Conservation (phyloP, 805 yeast genomes). For the Hanseniaspora singularis region DNA sequence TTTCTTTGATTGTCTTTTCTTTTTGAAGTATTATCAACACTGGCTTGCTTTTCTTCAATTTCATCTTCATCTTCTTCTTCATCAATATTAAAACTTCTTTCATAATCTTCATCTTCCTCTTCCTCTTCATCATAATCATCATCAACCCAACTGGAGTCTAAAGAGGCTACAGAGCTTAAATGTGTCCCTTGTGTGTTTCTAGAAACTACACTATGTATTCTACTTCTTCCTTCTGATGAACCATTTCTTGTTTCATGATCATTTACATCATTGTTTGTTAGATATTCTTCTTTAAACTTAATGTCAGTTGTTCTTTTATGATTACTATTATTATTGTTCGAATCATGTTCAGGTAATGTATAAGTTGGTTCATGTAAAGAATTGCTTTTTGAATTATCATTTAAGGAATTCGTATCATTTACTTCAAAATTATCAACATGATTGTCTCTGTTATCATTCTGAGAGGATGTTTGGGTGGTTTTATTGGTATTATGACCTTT, state of each 20-base stretch:
- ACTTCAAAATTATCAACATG: no score
- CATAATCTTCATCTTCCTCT: constrained; percentile 16
- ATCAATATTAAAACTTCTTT: constrained; percentile 12
- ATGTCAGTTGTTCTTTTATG: constrained; percentile 6
- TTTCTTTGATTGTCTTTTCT: not conserved
- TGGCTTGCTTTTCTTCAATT: not conserved
- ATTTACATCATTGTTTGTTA: not conserved
- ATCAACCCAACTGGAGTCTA: constrained; percentile 10
- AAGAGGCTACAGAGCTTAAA: constrained; percentile 9
- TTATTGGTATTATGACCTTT: not conserved
- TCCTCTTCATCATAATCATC: constrained; percentile 13
- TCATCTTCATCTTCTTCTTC: constrained; percentile 19
- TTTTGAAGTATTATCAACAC: not conserved
- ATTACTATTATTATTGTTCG: not conserved
- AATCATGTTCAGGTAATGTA: not conserved
- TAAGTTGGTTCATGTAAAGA: no score
- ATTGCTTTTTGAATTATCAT: no score
- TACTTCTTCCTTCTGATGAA: not conserved
- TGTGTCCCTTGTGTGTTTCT: constrained; percentile 12
- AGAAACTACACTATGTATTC: constrained; percentile 7
- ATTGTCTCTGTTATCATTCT: no score
- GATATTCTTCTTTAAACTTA: constrained; percentile 7
- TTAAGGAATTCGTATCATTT: no score
- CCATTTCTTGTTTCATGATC: not conserved
- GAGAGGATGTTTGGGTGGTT: no score